phyloP scores from a whole-genome alignment of 2,329 filamentous ascomycete species.

The Hansfordia pulvinata region DNA sequence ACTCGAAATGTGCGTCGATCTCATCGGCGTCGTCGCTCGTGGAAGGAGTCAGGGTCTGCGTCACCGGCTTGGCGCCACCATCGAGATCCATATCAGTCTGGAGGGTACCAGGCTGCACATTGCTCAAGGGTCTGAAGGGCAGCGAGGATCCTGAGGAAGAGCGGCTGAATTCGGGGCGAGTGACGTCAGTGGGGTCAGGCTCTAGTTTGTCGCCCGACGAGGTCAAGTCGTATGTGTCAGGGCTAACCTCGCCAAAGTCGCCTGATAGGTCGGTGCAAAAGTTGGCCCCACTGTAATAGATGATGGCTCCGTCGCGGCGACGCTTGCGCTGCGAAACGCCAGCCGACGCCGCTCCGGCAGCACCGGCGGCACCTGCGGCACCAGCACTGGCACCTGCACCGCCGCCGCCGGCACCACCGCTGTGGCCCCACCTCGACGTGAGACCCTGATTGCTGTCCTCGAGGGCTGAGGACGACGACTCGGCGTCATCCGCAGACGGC shows the following conservation, averaged over 20 bases:
- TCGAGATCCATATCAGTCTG: constrained; percentile 12
- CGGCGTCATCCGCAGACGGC: constrained; percentile 31
- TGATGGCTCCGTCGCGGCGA: constrained; percentile 58
- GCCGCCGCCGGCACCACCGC: constrained; percentile 29
- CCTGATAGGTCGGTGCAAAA: constrained; percentile 74
- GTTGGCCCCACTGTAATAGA: constrained; percentile 68
- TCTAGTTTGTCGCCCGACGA: constrained; percentile 23
- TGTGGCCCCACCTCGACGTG: constrained; percentile 29
- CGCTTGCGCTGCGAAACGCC: constrained; percentile 32
- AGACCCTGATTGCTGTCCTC: constrained; percentile 34
- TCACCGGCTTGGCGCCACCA: constrained; percentile 15
- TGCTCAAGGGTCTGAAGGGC: constrained; percentile 33
- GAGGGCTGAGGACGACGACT: constrained; percentile 30
- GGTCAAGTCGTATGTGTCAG: constrained; percentile 28
- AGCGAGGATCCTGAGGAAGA: constrained; percentile 35
- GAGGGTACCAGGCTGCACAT: constrained; percentile 15
- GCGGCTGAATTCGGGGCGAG: constrained; percentile 12
- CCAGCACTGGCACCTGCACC: too few species aligned
- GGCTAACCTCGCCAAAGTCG: constrained; percentile 37
- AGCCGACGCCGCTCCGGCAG: too few species aligned
- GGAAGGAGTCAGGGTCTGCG: constrained; percentile 14
- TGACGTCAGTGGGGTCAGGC: constrained; percentile 3
- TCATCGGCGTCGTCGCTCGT: constrained; percentile 22
- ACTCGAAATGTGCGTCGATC: constrained; percentile 28
- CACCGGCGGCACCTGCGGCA: too few species aligned